Evolutionary conservation across 805 yeast genomes (phyloP).

Genomic region (Ogataea polymorpha): DNA sequence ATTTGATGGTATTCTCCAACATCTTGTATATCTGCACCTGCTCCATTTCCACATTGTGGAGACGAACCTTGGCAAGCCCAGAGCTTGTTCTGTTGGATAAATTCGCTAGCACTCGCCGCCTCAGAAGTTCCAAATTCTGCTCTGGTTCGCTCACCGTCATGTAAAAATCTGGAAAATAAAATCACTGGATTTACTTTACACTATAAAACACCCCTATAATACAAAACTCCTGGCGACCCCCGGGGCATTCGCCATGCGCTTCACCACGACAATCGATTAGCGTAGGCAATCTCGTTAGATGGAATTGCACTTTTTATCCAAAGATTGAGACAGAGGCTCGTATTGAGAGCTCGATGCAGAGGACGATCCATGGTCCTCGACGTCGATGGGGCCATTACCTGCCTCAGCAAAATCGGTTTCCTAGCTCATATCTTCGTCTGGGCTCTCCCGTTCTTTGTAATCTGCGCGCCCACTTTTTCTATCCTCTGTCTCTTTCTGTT

Average conservation of each 20-base stretch:
- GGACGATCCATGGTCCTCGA: no score
- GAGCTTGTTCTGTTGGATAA: slow-evolving; percentile 21
- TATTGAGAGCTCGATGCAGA: no score
- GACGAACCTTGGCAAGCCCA: slow-evolving; percentile 14
- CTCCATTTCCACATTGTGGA: slow-evolving; percentile 38
- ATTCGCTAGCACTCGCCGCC: slow-evolving; percentile 12
- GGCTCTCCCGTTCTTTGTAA: no score
- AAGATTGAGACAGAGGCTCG: no score
- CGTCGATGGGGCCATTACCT: no score
- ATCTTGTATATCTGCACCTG: slow-evolving; percentile 52
- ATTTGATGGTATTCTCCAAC: slow-evolving; percentile 60
- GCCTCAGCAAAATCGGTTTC: no score
- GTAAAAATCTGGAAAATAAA: neutral
- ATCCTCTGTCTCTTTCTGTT: no score
- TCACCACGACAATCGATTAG: neutral
- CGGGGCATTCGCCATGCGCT: neutral
- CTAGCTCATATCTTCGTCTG: no score
- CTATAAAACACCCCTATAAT: neutral
- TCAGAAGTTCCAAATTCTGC: neutral
- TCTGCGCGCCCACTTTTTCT: no score
- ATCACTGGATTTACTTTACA: neutral
- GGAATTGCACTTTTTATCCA: no score
- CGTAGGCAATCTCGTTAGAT: neutral
- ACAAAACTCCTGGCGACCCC: neutral
- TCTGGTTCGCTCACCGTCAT: slow-evolving; percentile 8